Percentiles rank a stretch among this genome's conserved stretches.
phyloP scores from a whole-genome alignment of 371 early-diverging fungal species.

The Mortierella sp. region DNA sequence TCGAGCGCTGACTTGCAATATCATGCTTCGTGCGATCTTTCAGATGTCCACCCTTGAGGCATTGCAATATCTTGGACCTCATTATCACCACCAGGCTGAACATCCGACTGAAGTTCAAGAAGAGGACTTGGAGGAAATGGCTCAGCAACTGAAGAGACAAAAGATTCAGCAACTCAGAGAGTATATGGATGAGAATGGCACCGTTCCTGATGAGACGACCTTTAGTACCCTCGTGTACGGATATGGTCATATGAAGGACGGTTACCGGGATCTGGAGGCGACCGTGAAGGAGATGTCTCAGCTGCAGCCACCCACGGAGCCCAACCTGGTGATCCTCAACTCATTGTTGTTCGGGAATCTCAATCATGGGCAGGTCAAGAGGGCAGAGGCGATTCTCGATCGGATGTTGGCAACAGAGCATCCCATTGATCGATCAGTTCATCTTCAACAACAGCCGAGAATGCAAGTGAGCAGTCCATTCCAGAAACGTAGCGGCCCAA shows the following conservation, averaged over 20 bases:
- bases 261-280: conserved; percentile 22
- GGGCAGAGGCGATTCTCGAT: conserved; percentile 32
- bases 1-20: conserved; percentile 29
- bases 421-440: not conserved
- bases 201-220: conserved; percentile 24
- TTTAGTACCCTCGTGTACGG: conserved; percentile 41
- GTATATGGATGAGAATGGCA: conserved; percentile 20
- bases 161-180: conserved; percentile 20
- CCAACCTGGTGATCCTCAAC: conserved; percentile 22
- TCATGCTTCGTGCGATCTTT: conserved; percentile 41
- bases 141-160: conserved; percentile 17
- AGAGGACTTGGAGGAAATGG: conserved; percentile 2
- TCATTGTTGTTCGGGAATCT: conserved; percentile 42
- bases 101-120: not conserved
- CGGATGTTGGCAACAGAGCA: conserved; percentile 16
- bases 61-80: conserved; percentile 6
- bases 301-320: conserved; percentile 3
- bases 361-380: conserved; percentile 29
- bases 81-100: not conserved
- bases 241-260: conserved; percentile 38
- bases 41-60: conserved; percentile 27
- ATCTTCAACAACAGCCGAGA: not conserved
- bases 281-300: conserved; percentile 23
- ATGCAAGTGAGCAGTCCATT: conserved; percentile 16
- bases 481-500: no score